phyloP scores from a whole-genome alignment of 345 rosid species.

The Aquilaria sinensis region DNA sequence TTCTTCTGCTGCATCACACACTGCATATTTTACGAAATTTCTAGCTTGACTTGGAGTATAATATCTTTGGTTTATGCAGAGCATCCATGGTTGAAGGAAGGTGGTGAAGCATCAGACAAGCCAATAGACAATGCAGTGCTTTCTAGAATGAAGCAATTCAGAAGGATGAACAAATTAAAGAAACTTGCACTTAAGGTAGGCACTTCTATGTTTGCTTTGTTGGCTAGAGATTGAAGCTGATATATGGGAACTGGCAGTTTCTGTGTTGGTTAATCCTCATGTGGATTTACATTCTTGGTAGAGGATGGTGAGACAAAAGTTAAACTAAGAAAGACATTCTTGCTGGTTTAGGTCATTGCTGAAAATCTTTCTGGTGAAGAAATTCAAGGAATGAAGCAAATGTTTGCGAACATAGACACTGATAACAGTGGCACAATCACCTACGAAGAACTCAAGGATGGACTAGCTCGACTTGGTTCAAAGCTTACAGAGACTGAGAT shows the following conservation, averaged over 20 bases:
- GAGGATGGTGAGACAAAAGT: no score
- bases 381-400: slow-evolving; percentile 33
- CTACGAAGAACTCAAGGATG: slow-evolving; percentile 32
- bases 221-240: no score
- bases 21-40: background rate
- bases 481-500: slow-evolving; percentile 38
- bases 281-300: no score
- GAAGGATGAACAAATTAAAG: slow-evolving; percentile 93
- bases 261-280: no score
- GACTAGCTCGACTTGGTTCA: slow-evolving; percentile 38
- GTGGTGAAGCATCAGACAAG: slow-evolving; percentile 80
- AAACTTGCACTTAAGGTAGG: slow-evolving; percentile 85
- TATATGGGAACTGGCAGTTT: no score
- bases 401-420: slow-evolving; percentile 34
- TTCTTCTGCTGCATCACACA: no score
- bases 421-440: slow-evolving; percentile 44
- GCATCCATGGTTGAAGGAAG: slow-evolving; percentile 73
- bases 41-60: background rate
- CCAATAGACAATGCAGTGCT: slow-evolving; percentile 92
- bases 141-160: slow-evolving; percentile 90
- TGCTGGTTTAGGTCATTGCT: slow-evolving; percentile 28
- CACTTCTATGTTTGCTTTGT: background rate
- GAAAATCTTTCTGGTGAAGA: slow-evolving; percentile 34
- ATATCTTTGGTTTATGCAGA: slow-evolving; percentile 22
- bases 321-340: no score